These are phyloP conservation scores for Polytrichum formosum DNA, from an alignment of 225 moss, liverwort and hornwort genomes.

Conservation along the genomic window DNA sequence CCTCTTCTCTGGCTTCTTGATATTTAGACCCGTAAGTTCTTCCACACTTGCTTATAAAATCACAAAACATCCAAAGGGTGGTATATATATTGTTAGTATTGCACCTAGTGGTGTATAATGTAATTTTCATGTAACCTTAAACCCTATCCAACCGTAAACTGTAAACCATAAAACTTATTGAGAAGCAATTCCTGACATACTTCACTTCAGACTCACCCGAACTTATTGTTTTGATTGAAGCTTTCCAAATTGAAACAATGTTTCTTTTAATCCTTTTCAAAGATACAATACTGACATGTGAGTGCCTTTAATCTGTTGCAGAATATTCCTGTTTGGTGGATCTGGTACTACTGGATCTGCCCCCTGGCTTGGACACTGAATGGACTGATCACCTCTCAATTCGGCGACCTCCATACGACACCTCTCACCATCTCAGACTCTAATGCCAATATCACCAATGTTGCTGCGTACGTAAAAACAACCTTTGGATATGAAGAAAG, in stretches of 20 bases:
- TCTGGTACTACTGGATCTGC: slow-evolving; percentile 62
- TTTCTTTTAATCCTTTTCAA: background rate
- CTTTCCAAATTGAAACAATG: background rate
- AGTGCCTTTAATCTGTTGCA: slow-evolving; percentile 5
- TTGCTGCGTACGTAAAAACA: slow-evolving; percentile 33
- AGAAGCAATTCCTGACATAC: no score
- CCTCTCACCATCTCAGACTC: background rate
- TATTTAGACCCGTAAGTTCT: slow-evolving; percentile 39
- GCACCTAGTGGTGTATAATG: no score
- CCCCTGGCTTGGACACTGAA: slow-evolving; percentile 57
- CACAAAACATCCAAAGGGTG: no score
- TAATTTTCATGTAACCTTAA: no score
- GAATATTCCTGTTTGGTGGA: slow-evolving; percentile 50
- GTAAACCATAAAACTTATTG: no score
- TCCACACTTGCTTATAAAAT: no score
- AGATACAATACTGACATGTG: background rate
- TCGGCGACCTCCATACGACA: slow-evolving; percentile 20
- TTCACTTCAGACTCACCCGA: no score
- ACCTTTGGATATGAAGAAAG: slow-evolving; percentile 57
- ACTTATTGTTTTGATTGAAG: background rate
- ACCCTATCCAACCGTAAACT: no score
- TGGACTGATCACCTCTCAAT: slow-evolving; percentile 43
- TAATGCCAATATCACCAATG: background rate
- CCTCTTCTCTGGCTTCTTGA: slow-evolving; percentile 61
- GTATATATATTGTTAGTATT: no score